Base-by-base conservation (phyloP, 768 basidiomycete genomes). In the Tricholoma terreum region DNA sequence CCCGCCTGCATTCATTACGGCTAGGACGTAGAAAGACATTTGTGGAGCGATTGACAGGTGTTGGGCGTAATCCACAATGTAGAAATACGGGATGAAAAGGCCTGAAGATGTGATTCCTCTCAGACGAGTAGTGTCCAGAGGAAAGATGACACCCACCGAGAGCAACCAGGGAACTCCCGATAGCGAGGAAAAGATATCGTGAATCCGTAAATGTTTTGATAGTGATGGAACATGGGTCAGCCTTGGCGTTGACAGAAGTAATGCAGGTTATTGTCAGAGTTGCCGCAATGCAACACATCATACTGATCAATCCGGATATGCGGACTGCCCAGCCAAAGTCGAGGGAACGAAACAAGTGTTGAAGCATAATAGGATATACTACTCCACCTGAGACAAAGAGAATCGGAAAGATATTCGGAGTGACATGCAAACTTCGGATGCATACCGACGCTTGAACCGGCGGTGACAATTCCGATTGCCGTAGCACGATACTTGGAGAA, bases 71-170 rank as follows among this genome's bases (percentile, higher is more conserved):
- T 81, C 78, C 19, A 82, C 80, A 53, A 90, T 82, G 72, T 84
- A 90, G 66, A 88, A 86, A 67, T 82, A 85, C 6, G 88, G 88
- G 21, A 83, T 84, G 70, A 87, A 90, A 4, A 89, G 71, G 24
- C 87, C 88, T 89, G 61, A 4, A 22, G 27, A 9, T 11, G 14
- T 38, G 15, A 30, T 12, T 45, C 56, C 27, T 59, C 51, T 36
- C 22, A 38, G 50, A 40, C 14, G 19, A 17, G 40, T 45, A 36
- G n/a, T 22, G n/a, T 43, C 7, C 8, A 10, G 17, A 51, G 15
- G 27, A 57, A 21, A 11, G 52, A 43, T 38, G 42, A 48, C 40
- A 42, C 63, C 82, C 60, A 87, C 87, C 86, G 31, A 88, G 71
- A 12, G 84, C 83, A 14, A 85, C 80, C 31, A 87, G 74, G 56